Conservation (phyloP, 1,284 basidiomycete genomes). For the Vanrija sp. region DNA sequence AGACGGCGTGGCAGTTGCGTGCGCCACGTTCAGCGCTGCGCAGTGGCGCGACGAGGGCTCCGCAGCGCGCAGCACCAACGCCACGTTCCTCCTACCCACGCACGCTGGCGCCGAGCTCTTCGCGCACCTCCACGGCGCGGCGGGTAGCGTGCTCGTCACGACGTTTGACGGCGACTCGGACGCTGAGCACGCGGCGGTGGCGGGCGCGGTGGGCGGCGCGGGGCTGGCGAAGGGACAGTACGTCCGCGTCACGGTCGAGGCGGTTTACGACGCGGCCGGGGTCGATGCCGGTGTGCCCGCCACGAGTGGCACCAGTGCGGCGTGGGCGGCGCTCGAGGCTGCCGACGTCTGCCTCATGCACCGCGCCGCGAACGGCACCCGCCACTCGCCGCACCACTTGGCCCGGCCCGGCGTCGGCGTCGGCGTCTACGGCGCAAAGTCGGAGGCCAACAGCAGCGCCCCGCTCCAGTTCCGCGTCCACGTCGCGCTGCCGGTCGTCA, state of each 20-base stretch:
- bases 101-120: conserved; percentile 6
- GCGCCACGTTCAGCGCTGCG: too few species aligned
- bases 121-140: conserved; percentile 9
- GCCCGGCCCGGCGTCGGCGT: conserved; percentile 7
- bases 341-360: conserved; percentile 15
- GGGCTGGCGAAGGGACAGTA: conserved; percentile 6
- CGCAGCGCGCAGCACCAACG: conserved; percentile 5
- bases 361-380: neutral
- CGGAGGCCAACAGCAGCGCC: neutral
- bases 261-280: conserved; percentile 7
- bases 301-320: conserved; percentile 3
- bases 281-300: too few species aligned
- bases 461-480: conserved; percentile 14
- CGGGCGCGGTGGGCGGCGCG: neutral
- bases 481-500: conserved; percentile 7
- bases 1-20: neutral
- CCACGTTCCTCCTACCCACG: conserved; percentile 14
- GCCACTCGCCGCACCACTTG: neutral
- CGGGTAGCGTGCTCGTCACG: conserved; percentile 8
- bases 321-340: conserved; percentile 12
- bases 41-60: neutral
- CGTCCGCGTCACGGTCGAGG: conserved; percentile 14
- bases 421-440: conserved; percentile 5
- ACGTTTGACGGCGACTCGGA: conserved; percentile 11
- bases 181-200: neutral